phyloP scores from a whole-genome alignment of 257 asterid genomes.

The Solanum appendiculatum region DNA sequence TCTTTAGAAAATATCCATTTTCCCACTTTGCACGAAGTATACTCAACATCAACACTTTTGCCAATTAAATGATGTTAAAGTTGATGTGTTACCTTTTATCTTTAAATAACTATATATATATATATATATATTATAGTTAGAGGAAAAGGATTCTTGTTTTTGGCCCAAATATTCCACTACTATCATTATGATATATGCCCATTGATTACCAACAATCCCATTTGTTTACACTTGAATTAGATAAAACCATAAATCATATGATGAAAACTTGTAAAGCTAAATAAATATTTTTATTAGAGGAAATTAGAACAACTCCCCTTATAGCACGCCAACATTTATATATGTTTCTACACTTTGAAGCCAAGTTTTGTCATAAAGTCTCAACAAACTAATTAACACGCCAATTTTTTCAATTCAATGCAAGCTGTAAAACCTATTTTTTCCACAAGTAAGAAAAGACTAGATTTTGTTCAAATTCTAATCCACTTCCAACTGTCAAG shows the following conservation, averaged over 20 bases:
- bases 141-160: not conserved
- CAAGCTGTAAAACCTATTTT: not conserved
- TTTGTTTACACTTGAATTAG: not conserved
- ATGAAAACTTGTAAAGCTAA: not conserved
- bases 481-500: not conserved
- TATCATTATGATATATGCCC: not conserved
- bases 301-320: not conserved
- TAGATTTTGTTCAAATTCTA: not conserved
- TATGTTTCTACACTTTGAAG: not conserved
- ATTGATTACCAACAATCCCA: not conserved
- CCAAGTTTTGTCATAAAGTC: not conserved
- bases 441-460: not conserved
- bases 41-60: not conserved
- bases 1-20: not conserved
- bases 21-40: not conserved
- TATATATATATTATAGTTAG: too few species aligned
- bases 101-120: not conserved
- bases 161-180: not conserved
- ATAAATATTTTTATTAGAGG: not conserved
- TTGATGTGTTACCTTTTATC: not conserved
- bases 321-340: not conserved
- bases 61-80: not conserved
- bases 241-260: not conserved
- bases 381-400: not conserved
- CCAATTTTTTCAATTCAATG: not conserved